Evolutionary conservation across 1,284 basidiomycete genomes (phyloP), one percentile per base, ranked within the genome.

Genomic region (Psilocybe mexicana): DNA sequence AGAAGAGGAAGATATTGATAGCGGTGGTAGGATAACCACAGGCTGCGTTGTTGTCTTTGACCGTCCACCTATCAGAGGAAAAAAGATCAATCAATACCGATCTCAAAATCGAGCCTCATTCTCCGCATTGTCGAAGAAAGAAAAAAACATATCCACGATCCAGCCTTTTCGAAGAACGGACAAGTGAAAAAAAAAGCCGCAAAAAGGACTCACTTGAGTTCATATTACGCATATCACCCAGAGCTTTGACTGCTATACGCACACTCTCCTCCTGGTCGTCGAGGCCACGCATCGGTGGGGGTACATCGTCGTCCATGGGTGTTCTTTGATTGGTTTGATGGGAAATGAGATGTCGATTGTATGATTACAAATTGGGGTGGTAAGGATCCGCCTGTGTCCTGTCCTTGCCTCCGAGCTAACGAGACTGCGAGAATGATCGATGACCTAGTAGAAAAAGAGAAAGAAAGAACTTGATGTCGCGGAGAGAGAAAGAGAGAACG

Each of bases 181-280:
- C 6, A 11, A n/a, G 10, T 40, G 12, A 4, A 40, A 14, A 14
- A 11, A 11, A 5, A n/a, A 40, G 38, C 25, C 45, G 43, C 47
- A 50, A 62, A 50, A 42, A 8, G 66, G 66, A 58, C 49, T 62
- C 11, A 63, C 60, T 63, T 50, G 51, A 35, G 46, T 56, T 63
- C 47, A 79, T 74, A 61, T 79, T 84, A 57, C 86, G 77, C 88
- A 90, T 89, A 67, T 86, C 85, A 28, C 81, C 87, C 33, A 90
- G 77, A 8, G 86, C 87, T 52, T 79, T 76, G 18, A 87, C 83
- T 18, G 87, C 88, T 68, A 89, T 89, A 54, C 83, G 79, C 5
- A 87, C 86, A 66, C 71, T 74, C 66, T 77, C 76, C 30, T 77
- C 76, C 14, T 77, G 72, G 55, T 75, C 73, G 38, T 74, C 72